Evolutionary conservation across 345 rosid species (phyloP).

Genomic region (Gynandropsis gynandra): DNA sequence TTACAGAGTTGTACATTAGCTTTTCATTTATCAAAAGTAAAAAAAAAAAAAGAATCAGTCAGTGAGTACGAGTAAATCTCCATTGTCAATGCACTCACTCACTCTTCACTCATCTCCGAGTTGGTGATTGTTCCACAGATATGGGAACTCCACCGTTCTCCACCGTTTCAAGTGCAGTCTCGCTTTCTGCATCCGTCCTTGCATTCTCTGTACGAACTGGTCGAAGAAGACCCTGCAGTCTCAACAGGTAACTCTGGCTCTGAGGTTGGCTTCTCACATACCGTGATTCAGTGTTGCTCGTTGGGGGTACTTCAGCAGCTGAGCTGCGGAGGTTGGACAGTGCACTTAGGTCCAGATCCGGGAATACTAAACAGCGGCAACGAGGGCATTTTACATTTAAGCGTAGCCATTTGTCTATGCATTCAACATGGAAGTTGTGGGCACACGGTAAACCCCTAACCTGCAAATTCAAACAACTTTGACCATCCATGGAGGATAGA

Average conservation of each 20-base stretch:
- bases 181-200: constrained; percentile 24
- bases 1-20: neutral
- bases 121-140: constrained; percentile 8
- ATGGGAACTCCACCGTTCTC: constrained; percentile 23
- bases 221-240: constrained; percentile 52
- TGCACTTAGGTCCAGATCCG: constrained; percentile 93
- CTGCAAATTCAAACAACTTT: constrained; percentile 34
- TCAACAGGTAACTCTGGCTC: constrained; percentile 69
- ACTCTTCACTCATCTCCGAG: constrained; percentile 18
- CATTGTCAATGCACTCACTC: neutral
- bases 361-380: constrained; percentile 93
- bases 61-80: neutral
- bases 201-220: constrained; percentile 54
- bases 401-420: constrained; percentile 95
- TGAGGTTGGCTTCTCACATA: constrained; percentile 55
- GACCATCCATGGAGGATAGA: neutral
- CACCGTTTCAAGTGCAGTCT: constrained; percentile 20
- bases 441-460: constrained; percentile 99
- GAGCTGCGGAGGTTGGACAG: constrained; percentile 59
- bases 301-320: constrained; percentile 11
- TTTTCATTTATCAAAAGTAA: neutral
- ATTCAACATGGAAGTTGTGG: constrained; percentile 94
- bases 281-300: constrained; percentile 38
- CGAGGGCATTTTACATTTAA: constrained; percentile 95
- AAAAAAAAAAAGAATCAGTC: neutral